Evolutionary conservation across 2,329 filamentous ascomycete species (phyloP), one percentile per base, ranked within the genome.

Genomic region (Penicillium verrucosum): DNA sequence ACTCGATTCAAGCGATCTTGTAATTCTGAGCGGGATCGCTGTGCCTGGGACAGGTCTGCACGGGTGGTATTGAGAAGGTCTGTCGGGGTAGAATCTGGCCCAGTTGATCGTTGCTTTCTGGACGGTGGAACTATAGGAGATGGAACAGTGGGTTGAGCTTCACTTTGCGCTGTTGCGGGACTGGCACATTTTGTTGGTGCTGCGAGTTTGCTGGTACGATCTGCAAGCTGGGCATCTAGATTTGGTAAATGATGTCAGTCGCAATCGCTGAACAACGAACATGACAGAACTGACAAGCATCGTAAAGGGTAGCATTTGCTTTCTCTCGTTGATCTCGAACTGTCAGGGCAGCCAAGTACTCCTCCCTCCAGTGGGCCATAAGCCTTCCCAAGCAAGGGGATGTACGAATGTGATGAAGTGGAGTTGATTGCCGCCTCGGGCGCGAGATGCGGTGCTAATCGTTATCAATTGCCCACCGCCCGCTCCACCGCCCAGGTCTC

Each of bases 321-420:
- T 85, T 82, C 68, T 91, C 88, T 60, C 85, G 82, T 68, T 85
- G 82, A 67, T 90, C 89, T 61, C 86, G 81, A 67, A 88, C 86
- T 65, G 85, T 82, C 63, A 97, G 81, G 62, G 88, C 88, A 60
- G 84, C 80, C 60, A 90, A 80, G 73, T 96, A 97, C 68, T 95
- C 89, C 64, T 89, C 86, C 68, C 87, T 84, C 89, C 92, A 95
- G 78, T 83, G 84, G 61, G 85, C 81, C 83, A 86, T 85, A 52
- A 57, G 51, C 63, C 60, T 54, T 56, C 46, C 47, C 58, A 60
- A 57, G 42, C 34, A 51, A 55, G 53, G 49, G 55, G 51, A 52
- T 58, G 53, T 48, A 53, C 38, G 49, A 59, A 60, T 46, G 51
- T 50, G 47, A 61, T 59, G 47, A 38, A 60, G 59, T 59, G 58